Evolutionary conservation across 768 basidiomycete genomes (phyloP), one percentile per base, ranked within the genome.

Genomic region (Roridomyces roridus): DNA sequence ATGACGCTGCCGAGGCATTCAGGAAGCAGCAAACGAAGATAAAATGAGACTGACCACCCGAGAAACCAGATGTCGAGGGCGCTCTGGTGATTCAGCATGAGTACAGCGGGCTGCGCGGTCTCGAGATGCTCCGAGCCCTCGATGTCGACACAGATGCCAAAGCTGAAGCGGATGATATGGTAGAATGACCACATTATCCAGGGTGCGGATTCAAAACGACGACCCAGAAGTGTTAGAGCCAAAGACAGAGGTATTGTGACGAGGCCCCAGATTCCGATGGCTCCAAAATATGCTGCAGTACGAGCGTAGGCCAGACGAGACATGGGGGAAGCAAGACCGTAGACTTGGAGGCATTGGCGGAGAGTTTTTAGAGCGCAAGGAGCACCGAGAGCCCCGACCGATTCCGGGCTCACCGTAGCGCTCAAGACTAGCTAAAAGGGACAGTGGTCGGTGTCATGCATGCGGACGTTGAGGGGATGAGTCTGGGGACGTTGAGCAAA

Each of bases 1-100:
- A 89, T 85, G 62, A 88, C 80, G 54, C 85, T 82, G 29, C 7
- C 14, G 9, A 14, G n/a, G n/a, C n/a, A 44, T 5, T n/a, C 21
- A 12, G 9, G 29, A 18, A 35, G 14, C 10, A 6, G 15, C 2
- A 4, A 26, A 6, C 8, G 26, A 26, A 1, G 31, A 29, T 36
- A 34, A 15, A 15, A 10, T 5, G 3, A 23, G 20, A 18, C 44
- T 42, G 24, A 58, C 57, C 50, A 28, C 24, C 57, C 57, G 17
- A 57, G 43, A 20, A 58, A 51, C 57, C 57, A 58, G 15, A 47
- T 37, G 18, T 58, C 57, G 34, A 58, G 51, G 11, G 41, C 51
- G 34, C 57, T 58, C 36, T 58, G 57, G 40, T 58, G 51, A 35
- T 58, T 58, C 20, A 58, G 29, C 57, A 48, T 47, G 40, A 47